Base-by-base conservation (phyloP, 2,329 filamentous ascomycete species). In the Septoria linicola region DNA sequence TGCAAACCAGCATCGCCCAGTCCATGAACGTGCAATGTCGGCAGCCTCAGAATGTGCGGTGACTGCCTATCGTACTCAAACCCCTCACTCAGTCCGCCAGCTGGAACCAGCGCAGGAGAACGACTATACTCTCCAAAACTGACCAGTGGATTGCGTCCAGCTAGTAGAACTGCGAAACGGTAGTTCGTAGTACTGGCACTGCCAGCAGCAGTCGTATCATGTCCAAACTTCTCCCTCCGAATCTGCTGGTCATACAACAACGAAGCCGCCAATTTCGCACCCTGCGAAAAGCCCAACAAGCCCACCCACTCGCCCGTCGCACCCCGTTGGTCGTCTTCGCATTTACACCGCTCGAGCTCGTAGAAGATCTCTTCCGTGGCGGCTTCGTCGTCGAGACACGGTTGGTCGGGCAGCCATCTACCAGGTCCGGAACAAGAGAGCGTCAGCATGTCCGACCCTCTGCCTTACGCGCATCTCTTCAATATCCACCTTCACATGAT, bases 1-100 rank as follows among this genome's bases (percentile, higher is more conserved):
- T 79, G 70, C 19, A 89, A 62, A 0, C 82, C 82, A 0, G 77
- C 73, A 67, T 86, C 83, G 14, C 72, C 71, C 54, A 82, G 59
- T 0, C 85, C 85, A 69, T 88, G 84, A 1, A 88, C 82, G 70
- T 88, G 85, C 4, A 88, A 66, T 0, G 84, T 86, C 23, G 83
- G 83, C 40, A 82, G 59, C 21, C 65, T 70, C 51, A 86, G 63
- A 19, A 80, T 57, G 60, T 78, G 74, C n/a, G 74, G 73, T 44
- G 68, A 68, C 19, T 65, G 63, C 11, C 75, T 71, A 20, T 76
- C 61, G 41, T 59, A 72, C 35, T 69, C 65, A 37, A 73, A 73
- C 17, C 74, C 73, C 36, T 77, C 75, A 19, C 68, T 70, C 20
- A 81, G 70, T 10, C 68, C 66, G 0, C 68, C 71, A 25, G 70